Base-by-base conservation (phyloP, 352 stramenopile species). In the Plasmopara viticola region DNA sequence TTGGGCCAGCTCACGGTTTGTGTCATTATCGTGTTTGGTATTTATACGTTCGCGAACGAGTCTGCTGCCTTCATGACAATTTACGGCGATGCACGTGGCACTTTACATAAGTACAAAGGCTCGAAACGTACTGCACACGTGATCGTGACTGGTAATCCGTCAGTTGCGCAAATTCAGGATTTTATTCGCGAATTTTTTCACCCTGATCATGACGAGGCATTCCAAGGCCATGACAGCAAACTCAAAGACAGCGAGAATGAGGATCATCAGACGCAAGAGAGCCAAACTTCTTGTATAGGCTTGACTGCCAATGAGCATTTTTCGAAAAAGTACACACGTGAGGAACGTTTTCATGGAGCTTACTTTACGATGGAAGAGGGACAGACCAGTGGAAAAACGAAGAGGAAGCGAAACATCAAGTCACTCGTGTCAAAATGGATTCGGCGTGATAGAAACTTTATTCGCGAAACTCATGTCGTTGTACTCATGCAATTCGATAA, bases 171-270 rank as follows among this genome's bases (percentile, higher is more conserved):
- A 56, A 80, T 84, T 4, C 87, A 90, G 45, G 84, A 94, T 28
- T 93, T 94, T 46, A 87, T 94, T 17, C 82, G 80, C 49, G 84
- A 94, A 51, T 93, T 94, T 61, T 94, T 94, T 58, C 84, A 94
- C 38, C 80, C 82, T 2, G 82, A 94, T 33, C 84, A 94, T 43
- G 74, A 91, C 14, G 69, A 61, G 9, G 46, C 64, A 9, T 75
- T 77, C 20, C 56, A 74, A 59, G 52, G 49, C 0, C 34, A 64
- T 41, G 45, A 54, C 4, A 58, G 52, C 13, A 42, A 62, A 6
- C 51, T 29, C 14, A 46, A 61, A n/a, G 52, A 50, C 15, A 48
- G 43, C 4, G 61, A 70, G 0, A 55, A 71, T 15, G 50, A 39
- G 8, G 56, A 66, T 6, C 9, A 9, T 20, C 47, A 35, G 28